Base-by-base conservation (phyloP, 768 basidiomycete genomes). In the Hygrocybe punicea region DNA sequence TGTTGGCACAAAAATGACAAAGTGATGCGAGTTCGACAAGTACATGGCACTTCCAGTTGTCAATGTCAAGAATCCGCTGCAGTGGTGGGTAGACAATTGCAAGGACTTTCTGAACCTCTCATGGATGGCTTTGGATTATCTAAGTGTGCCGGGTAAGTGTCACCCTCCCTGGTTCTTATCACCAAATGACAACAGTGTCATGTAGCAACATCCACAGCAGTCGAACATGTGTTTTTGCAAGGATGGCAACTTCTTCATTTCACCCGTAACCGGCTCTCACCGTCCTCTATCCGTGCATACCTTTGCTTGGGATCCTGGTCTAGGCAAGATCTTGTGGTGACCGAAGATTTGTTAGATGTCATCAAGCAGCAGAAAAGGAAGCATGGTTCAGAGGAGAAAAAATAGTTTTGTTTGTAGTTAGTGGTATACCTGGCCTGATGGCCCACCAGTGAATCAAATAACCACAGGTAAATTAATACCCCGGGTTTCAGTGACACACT, bases 71-170 rank as follows among this genome's bases (percentile, higher is more conserved):
- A 57, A 74, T 42, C 33, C 63, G 2, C 55, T 75, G 36, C 11
- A 16, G 8, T 75, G 72, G 73, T 75, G 74, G 73, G 17, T 35
- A 7, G 57, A 67, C 7, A 46, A 53, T 3, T 56, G 55, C 16
- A 3, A 54, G 3, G 51, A 57, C 1, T 75, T 63, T 59, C 73
- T 71, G 2, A 40, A 48, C 6, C 66, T 75, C 0, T 69, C 66
- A 0, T 55, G 63, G 0, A 74, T 76, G 73, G 74, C 68, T 6
- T 47, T 71, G 0, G 68, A 75, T 47, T 73, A 74, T 39, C 59
- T 71, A 1, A 61, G 51, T 14, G 68, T 73, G 35, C 71, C 67
- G 1, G 65, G 69, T 71, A 53, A 29, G 29, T 14, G 62, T 47
- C 21, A 23, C n/a, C 5, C 21, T 23, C 23, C 23, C 23, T 47